These are phyloP conservation scores for Daldinia caldariorum DNA, from an alignment of 495 filamentous ascomycete genomes.

Conservation along the genomic window DNA sequence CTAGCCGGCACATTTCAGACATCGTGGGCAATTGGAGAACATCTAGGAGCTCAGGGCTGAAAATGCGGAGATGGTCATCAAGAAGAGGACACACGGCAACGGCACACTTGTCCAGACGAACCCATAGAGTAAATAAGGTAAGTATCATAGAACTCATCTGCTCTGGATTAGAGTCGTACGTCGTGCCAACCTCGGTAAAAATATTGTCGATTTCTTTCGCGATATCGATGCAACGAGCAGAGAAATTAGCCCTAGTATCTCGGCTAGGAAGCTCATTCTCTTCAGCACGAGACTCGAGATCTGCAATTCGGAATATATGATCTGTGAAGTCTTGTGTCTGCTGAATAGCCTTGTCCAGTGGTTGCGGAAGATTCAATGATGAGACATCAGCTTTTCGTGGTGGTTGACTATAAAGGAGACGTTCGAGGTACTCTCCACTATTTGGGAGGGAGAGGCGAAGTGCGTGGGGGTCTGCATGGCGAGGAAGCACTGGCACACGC, in stretches of 20 bases:
- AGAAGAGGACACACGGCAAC: conserved; percentile 50
- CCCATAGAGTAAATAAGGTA: conserved; percentile 57
- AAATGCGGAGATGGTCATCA: conserved; percentile 50
- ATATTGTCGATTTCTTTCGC: conserved; percentile 52
- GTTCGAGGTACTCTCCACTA: conserved; percentile 55
- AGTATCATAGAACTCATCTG: conserved; percentile 58
- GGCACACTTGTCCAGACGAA: conserved; percentile 52
- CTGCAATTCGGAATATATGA: conserved; percentile 31
- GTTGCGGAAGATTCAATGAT: conserved; percentile 31
- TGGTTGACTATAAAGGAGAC: conserved; percentile 5
- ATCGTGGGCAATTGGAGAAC: conserved; percentile 56
- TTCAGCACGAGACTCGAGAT: conserved; percentile 19
- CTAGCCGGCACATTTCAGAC: conserved; percentile 59
- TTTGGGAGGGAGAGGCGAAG: conserved; percentile 55
- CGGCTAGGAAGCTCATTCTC: neutral
- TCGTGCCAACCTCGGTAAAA: conserved; percentile 44
- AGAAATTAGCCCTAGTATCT: neutral
- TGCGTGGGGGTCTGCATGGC: conserved; percentile 43
- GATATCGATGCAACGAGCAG: conserved; percentile 48
- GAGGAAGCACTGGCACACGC: conserved; percentile 53
- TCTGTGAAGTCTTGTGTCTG: conserved; percentile 34
- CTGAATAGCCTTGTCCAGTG: conserved; percentile 34
- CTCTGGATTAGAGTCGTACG: conserved; percentile 58
- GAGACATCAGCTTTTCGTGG: neutral
- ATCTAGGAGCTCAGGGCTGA: conserved; percentile 59